Conservation (phyloP, 768 basidiomycete species). For the Leccinum uliginosum region DNA sequence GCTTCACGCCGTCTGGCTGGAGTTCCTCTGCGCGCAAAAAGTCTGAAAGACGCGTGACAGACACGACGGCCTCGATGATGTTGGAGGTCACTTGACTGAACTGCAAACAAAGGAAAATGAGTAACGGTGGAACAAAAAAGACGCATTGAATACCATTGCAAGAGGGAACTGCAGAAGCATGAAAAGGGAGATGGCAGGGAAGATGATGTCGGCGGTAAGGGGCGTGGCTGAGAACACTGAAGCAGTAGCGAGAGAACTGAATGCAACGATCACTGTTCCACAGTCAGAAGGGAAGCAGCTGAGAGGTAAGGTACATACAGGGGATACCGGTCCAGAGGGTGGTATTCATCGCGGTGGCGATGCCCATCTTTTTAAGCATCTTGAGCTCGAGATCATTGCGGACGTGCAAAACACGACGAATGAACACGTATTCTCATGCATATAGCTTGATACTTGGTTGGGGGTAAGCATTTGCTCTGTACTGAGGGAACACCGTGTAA, state of each 20-base stretch:
- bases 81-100: conserved; percentile 71
- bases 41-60: conserved; percentile 67
- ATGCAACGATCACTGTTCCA: conserved; percentile 60
- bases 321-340: conserved; percentile 70
- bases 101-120: conserved; percentile 31
- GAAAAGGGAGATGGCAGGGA: conserved; percentile 92
- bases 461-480: not conserved
- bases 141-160: conserved; percentile 54
- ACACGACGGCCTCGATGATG: conserved; percentile 83
- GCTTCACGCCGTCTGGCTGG: conserved; percentile 67
- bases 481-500: not conserved
- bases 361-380: conserved; percentile 79
- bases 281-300: not conserved
- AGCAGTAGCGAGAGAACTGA: conserved; percentile 77
- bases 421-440: conserved; percentile 92
- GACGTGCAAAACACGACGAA: conserved; percentile 70
- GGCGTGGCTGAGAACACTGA: conserved; percentile 58
- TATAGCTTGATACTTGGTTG: conserved; percentile 77
- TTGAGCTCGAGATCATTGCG: conserved; percentile 79
- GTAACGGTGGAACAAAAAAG: not conserved
- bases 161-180: conserved; percentile 85
- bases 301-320: conserved; percentile 23
- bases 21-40: conserved; percentile 81
- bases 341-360: conserved; percentile 60
- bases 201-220: conserved; percentile 86